Percentiles rank a stretch among this genome's conserved stretches.
Conservation (phyloP, 345 rosid genomes). For the Camelina laxa region DNA sequence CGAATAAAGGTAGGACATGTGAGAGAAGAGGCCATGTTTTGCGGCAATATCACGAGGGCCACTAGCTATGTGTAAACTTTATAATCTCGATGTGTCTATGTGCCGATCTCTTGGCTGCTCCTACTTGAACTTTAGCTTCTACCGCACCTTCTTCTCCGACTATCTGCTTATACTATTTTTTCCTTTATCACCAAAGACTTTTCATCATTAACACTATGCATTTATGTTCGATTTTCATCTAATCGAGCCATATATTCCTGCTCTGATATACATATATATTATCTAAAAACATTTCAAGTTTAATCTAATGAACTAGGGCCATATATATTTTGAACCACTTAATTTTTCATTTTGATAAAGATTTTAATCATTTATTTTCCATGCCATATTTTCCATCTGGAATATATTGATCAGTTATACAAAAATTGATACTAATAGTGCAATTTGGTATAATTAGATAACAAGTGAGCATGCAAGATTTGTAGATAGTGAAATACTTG, state of each 20-base stretch:
- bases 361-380: too few relatives aligned
- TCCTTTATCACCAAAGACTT: background rate
- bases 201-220: background rate
- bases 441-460: background rate
- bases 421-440: background rate
- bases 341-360: too few relatives aligned
- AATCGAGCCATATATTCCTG: background rate
- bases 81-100: conserved; percentile 30
- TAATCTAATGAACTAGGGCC: background rate
- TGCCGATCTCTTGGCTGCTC: conserved; percentile 41
- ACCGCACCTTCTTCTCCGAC: conserved; percentile 30
- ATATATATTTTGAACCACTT: background rate
- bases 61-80: conserved; percentile 25
- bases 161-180: conserved; percentile 7
- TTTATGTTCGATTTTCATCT: background rate
- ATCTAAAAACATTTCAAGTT: background rate
- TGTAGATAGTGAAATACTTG: background rate
- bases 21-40: conserved; percentile 37
- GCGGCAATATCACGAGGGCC: conserved; percentile 46
- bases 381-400: background rate
- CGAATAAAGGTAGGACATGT: conserved; percentile 41
- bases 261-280: too few relatives aligned
- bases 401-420: background rate
- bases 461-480: background rate
- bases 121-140: conserved; percentile 40